Conservation (phyloP, 2,329 filamentous ascomycete genomes). For the Arachnomyces sp. region DNA sequence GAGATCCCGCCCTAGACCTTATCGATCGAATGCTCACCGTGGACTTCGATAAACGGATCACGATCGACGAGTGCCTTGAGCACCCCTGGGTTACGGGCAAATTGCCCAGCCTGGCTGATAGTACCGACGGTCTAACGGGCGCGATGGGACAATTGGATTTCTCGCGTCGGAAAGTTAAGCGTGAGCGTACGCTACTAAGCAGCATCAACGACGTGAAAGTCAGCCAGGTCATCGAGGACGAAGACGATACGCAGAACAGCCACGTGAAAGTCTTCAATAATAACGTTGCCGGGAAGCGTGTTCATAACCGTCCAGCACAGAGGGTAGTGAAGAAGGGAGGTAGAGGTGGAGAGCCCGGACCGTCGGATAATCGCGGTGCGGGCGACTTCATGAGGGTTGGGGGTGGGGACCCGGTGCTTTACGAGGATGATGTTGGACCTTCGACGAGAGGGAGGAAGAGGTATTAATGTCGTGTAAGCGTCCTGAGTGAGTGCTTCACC, state of each 20-base stretch:
- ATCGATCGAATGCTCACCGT: conserved; percentile 94
- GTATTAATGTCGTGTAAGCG: conserved; percentile 1
- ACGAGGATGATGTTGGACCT: conserved; percentile 47
- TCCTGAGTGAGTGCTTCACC: no score
- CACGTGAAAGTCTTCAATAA: conserved; percentile 68
- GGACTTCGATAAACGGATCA: conserved; percentile 72
- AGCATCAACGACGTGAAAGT: conserved; percentile 68
- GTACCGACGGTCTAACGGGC: conserved; percentile 85
- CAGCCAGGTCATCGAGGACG: conserved; percentile 47
- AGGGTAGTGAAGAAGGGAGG: conserved; percentile 15
- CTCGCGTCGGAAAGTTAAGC: conserved; percentile 65
- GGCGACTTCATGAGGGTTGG: conserved; percentile 77
- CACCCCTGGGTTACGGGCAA: conserved; percentile 79
- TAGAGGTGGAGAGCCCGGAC: conserved; percentile 49
- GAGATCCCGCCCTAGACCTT: conserved; percentile 79
- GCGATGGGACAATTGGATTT: conserved; percentile 77
- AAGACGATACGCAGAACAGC: conserved; percentile 34
- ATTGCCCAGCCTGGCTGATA: conserved; percentile 60
- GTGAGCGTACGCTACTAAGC: conserved; percentile 79
- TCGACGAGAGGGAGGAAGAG: conserved; percentile 6
- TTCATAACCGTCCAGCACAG: conserved; percentile 32
- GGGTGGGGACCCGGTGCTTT: conserved; percentile 74
- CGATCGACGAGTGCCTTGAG: conserved; percentile 79
- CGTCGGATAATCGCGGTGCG: conserved; percentile 58
- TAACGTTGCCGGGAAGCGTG: conserved; percentile 47